phyloP scores from a whole-genome alignment of 352 stramenopile genomes.

The Phytophthora constricta region DNA sequence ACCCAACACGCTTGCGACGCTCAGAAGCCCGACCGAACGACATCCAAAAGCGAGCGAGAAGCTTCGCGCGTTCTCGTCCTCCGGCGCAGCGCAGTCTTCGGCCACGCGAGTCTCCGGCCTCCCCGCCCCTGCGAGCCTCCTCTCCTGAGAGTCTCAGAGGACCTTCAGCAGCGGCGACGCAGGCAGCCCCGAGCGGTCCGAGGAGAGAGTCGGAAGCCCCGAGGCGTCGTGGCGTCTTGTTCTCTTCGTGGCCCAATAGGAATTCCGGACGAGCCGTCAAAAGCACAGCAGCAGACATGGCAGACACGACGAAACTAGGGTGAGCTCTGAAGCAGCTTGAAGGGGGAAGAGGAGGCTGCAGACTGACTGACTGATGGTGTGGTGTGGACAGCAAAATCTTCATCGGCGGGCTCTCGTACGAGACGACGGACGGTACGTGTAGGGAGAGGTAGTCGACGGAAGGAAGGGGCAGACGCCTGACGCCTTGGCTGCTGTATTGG shows the following conservation, averaged over 20 bases:
- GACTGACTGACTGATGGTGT: conserved; percentile 24
- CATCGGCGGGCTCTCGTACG: conserved; percentile 90
- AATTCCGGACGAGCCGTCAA: background rate
- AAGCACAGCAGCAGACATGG: conserved; percentile 44
- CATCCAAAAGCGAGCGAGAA: conserved; percentile 1
- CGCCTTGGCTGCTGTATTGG: too few species aligned
- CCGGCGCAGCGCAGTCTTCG: background rate
- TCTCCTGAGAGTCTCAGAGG: conserved; percentile 3
- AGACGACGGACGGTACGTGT: conserved; percentile 85
- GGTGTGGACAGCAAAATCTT: conserved; percentile 87
- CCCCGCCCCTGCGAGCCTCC: background rate
- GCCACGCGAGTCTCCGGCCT: too few species aligned
- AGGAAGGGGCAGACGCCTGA: background rate
- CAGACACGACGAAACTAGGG: conserved; percentile 55
- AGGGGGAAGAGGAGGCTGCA: too few species aligned
- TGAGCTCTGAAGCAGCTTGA: conserved; percentile 19
- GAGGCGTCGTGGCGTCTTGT: too few species aligned
- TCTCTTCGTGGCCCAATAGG: too few species aligned
- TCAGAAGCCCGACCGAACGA: background rate
- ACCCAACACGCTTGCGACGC: background rate
- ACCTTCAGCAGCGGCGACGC: background rate
- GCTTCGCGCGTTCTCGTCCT: background rate
- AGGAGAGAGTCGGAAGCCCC: too few species aligned
- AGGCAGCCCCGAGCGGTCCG: too few species aligned
- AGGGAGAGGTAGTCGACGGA: background rate